Evolutionary conservation across 768 basidiomycete genomes (phyloP).

Genomic region (Coprinellus micaceus): DNA sequence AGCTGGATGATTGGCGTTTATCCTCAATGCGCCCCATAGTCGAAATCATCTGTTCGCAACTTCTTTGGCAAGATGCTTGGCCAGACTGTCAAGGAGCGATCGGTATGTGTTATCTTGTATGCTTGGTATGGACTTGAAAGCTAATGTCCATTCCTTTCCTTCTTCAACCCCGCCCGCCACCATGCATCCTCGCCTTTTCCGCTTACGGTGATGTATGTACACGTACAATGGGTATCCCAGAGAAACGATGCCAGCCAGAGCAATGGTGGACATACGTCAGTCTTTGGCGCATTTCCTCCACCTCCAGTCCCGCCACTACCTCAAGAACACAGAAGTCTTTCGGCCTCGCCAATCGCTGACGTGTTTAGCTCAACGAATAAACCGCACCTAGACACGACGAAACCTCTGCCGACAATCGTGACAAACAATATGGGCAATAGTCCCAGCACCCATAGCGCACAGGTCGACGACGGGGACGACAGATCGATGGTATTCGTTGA

Average conservation of each 20-base stretch:
- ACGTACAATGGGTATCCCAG: constrained; percentile 24
- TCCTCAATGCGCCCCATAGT: constrained; percentile 26
- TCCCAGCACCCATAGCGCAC: constrained; percentile 20
- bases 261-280: constrained; percentile 29
- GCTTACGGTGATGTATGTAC: not conserved
- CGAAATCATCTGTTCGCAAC: constrained; percentile 67
- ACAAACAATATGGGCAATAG: constrained; percentile 17
- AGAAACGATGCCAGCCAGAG: constrained; percentile 49
- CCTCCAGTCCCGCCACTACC: constrained; percentile 51
- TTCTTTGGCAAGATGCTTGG: constrained; percentile 80
- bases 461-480: constrained; percentile 47
- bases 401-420: constrained; percentile 64
- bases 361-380: constrained; percentile 35
- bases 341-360: constrained; percentile 48
- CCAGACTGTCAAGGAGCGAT: constrained; percentile 62
- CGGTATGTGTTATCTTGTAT: constrained; percentile 39
- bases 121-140: not conserved
- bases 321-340: constrained; percentile 34
- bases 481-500: constrained; percentile 58
- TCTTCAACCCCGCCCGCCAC: constrained; percentile 12
- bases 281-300: constrained; percentile 44
- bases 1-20: constrained; percentile 9
- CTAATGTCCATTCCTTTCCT: not conserved
- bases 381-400: constrained; percentile 40
- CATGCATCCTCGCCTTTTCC: constrained; percentile 13